Percentiles rank a stretch among this genome's conserved stretches.
Evolutionary conservation across 306 rosid species (phyloP).

Genomic region (Pyrus bretschneideri): DNA sequence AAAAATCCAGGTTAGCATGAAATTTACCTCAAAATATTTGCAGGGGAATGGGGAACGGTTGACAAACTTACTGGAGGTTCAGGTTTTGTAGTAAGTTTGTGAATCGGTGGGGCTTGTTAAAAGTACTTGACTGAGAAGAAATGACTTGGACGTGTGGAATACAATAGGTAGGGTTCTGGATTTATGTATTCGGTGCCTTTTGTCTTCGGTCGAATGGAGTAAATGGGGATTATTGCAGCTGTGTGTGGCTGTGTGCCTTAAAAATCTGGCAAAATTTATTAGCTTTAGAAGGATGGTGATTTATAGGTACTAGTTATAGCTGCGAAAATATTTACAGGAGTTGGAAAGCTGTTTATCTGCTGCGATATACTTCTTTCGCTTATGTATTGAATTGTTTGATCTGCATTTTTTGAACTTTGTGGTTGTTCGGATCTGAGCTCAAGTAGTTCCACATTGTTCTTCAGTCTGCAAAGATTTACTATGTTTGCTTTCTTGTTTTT

Average conservation of each 20-base stretch:
- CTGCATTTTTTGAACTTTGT: conserved; percentile 1
- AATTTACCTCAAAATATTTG: conserved; percentile 1
- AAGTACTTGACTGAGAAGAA: conserved; percentile 21
- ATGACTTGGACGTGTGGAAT: conserved; percentile 24
- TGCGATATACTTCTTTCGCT: not conserved
- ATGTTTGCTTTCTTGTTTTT: not conserved
- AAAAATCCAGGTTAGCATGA: not conserved
- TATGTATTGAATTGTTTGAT: not conserved
- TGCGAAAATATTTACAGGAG: not conserved
- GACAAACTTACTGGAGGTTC: conserved; percentile 17
- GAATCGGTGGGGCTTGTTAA: conserved; percentile 26
- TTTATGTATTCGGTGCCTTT: conserved; percentile 16
- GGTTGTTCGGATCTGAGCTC: conserved; percentile 14
- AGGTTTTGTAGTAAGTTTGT: conserved; percentile 8
- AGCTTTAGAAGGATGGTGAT: not conserved
- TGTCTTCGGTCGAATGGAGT: conserved; percentile 16
- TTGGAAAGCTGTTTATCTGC: conserved; percentile 1
- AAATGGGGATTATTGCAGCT: not conserved
- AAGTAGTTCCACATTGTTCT: not conserved
- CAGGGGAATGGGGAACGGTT: conserved; percentile 22
- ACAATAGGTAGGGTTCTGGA: conserved; percentile 14
- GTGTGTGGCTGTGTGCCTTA: not conserved
- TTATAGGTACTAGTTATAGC: not conserved
- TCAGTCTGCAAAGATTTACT: not conserved
- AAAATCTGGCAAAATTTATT: not conserved